Conservation (phyloP, 73 alveolate species). For the Effrenium voratum region DNA sequence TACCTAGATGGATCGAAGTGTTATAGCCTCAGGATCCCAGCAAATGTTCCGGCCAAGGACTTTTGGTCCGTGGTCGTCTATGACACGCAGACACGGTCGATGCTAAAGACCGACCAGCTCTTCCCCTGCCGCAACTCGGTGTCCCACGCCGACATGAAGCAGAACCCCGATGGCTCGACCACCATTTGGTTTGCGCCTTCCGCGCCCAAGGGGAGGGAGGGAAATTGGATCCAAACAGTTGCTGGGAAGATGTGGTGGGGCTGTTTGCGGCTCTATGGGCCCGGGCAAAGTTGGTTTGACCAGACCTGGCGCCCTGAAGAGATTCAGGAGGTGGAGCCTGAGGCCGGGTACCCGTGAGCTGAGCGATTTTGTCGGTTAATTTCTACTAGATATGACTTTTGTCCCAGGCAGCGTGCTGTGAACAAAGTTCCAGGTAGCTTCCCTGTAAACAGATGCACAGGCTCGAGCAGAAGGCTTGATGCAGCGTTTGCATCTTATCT, state of each 20-base stretch:
- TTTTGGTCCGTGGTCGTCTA: conserved; percentile 82
- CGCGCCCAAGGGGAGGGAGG: conserved; percentile 41
- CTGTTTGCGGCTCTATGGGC: conserved; percentile 76
- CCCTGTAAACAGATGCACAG: too few species aligned
- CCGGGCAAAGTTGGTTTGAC: conserved; percentile 62
- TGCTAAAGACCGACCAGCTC: conserved; percentile 64
- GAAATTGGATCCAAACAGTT: conserved; percentile 64
- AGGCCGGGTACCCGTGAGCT: too few species aligned
- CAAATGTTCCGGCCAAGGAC: conserved; percentile 83
- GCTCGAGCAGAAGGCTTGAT: too few species aligned
- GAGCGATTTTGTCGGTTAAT: too few species aligned
- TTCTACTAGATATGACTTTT: too few species aligned
- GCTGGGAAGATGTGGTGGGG: conserved; percentile 69
- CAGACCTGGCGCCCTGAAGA: conserved; percentile 93
- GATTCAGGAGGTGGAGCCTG: conserved; percentile 23
- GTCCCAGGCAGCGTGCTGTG: too few species aligned
- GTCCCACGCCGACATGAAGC: conserved; percentile 45
- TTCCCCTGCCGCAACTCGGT: conserved; percentile 19
- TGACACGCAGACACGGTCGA: conserved; percentile 56
- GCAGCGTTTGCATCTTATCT: too few species aligned
- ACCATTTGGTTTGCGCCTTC: conserved; percentile 60
- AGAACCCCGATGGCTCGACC: conserved; percentile 63
- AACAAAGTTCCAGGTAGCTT: too few species aligned
- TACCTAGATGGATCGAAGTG: conserved; percentile 44
- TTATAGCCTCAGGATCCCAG: conserved; percentile 53